Evolutionary conservation across 2,329 filamentous ascomycete genomes (phyloP), one percentile per base, ranked within the genome.

Genomic region (Pseudocercospora fuligena): DNA sequence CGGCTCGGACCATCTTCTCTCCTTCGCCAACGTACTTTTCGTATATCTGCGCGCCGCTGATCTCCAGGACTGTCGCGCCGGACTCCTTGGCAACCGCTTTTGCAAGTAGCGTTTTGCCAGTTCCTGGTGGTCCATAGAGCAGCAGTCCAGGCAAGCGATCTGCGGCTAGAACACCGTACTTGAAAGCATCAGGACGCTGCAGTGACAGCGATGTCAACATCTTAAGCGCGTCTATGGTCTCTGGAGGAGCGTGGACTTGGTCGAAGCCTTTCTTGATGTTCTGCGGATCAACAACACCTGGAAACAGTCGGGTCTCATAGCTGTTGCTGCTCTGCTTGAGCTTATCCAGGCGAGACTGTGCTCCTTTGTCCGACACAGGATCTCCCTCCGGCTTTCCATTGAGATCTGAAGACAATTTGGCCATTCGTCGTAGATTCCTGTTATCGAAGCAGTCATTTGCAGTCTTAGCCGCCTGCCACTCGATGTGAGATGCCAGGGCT

Each of bases 21-120:
- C 92, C 92, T 78, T 98, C 93, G 23, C 95, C 95, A 3, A 98
- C 92, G 79, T 92, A 98, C 87, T 96, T 98, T 78, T 97, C 92
- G 79, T 97, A 96, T 73, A 99, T 92, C 71, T 93, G 92, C 1
- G 93, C 93, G 2, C 93, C 94, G 70, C 90, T 94, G 49, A 98
- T 89, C 79, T 98, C 94, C 46, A 99, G 83, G 31, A 90, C 86
- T 0, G 86, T 89, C 2, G 91, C 89, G 85, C 87, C 86, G 64
- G 84, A 87, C 74, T 89, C 86, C 66, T 88, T 88, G 1, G 88
- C 88, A 0, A 89, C 87, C 2, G 88, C 87, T 77, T 89, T 90
- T 53, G 88, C 87, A 23, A 89, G 86, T 0, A 97, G 87, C 0
- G 92, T 97, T 83, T 97, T 97, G 74, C 92, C 92, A 7, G 92